These are phyloP conservation scores for Rhynchospora tenuis DNA, from an alignment of 176 grass and related monocot genomes.

Conservation along the genomic window DNA sequence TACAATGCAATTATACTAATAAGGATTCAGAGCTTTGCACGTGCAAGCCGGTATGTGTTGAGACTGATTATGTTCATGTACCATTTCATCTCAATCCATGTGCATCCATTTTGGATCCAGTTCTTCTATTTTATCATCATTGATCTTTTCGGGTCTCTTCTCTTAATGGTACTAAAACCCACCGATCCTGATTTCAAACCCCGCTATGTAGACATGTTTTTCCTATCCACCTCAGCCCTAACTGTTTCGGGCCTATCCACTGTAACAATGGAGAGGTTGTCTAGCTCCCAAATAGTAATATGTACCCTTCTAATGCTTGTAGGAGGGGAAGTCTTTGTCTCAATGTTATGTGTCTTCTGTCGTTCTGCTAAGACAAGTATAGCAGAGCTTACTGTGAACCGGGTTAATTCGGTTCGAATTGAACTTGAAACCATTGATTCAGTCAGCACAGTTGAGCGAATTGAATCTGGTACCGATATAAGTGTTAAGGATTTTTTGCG, in stretches of 20 bases:
- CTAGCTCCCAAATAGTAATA: slow-evolving; percentile 44
- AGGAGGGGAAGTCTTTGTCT: slow-evolving; percentile 71
- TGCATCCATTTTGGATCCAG: slow-evolving; percentile 43
- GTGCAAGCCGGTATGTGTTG: slow-evolving; percentile 3
- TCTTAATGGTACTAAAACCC: slow-evolving; percentile 37
- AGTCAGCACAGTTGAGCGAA: not conserved
- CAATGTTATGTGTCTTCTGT: slow-evolving; percentile 35
- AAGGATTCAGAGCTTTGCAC: slow-evolving; percentile 33
- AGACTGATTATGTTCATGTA: not conserved
- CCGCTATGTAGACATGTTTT: slow-evolving; percentile 48
- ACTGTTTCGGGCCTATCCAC: slow-evolving; percentile 66
- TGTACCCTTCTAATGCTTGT: slow-evolving; percentile 58
- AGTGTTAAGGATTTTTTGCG: not conserved
- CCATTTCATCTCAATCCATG: slow-evolving; percentile 29
- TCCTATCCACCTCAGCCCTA: slow-evolving; percentile 51
- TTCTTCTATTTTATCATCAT: slow-evolving; percentile 50
- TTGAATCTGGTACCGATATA: not conserved
- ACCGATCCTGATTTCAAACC: slow-evolving; percentile 14
- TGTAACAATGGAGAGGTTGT: slow-evolving; percentile 70
- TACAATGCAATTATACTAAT: slow-evolving; percentile 26
- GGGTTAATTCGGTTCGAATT: slow-evolving; percentile 7
- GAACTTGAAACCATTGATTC: slow-evolving; percentile 19
- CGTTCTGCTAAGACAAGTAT: not conserved
- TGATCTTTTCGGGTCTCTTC: slow-evolving; percentile 50
- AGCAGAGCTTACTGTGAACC: slow-evolving; percentile 2